Conservation (phyloP, 1,139 yeast genomes). For the Protomyces arabidopsidicola region DNA sequence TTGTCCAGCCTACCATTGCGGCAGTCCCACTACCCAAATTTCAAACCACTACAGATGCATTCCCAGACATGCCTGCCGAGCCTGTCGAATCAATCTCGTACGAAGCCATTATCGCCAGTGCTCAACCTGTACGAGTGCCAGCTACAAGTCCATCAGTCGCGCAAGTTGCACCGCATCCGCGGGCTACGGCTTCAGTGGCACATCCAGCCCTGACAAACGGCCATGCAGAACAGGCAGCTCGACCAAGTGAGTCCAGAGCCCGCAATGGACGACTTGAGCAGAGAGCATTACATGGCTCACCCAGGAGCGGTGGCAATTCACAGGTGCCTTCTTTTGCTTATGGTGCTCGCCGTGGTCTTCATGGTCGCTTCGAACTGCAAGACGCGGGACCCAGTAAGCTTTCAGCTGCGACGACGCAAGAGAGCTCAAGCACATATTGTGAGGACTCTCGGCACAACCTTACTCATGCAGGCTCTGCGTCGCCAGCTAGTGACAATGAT, state of each 20-base stretch:
- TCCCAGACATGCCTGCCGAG: not conserved
- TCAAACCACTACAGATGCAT: not conserved
- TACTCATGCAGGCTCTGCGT: not conserved
- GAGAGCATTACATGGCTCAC: no score
- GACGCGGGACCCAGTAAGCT: not conserved
- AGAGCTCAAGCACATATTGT: no score
- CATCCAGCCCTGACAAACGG: not conserved
- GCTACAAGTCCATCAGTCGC: not conserved
- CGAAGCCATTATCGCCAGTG: not conserved
- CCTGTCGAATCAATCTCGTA: not conserved
- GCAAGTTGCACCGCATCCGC: not conserved
- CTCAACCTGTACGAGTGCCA: not conserved
- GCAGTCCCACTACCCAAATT: not conserved
- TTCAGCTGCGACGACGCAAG: not conserved
- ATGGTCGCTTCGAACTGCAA: conserved; percentile 5
- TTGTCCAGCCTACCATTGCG: not conserved
- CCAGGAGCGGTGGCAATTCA: no score
- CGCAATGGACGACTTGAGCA: not conserved
- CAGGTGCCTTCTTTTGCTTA: not conserved
- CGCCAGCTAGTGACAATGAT: not conserved
- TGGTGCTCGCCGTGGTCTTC: conserved; percentile 7
- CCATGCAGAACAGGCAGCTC: not conserved
- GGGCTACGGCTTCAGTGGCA: no score
- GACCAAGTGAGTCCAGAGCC: not conserved
- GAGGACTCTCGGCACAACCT: not conserved